Evolutionary conservation across 164 flowering plant genomes (phyloP).

Genomic region (Malania oleifera): DNA sequence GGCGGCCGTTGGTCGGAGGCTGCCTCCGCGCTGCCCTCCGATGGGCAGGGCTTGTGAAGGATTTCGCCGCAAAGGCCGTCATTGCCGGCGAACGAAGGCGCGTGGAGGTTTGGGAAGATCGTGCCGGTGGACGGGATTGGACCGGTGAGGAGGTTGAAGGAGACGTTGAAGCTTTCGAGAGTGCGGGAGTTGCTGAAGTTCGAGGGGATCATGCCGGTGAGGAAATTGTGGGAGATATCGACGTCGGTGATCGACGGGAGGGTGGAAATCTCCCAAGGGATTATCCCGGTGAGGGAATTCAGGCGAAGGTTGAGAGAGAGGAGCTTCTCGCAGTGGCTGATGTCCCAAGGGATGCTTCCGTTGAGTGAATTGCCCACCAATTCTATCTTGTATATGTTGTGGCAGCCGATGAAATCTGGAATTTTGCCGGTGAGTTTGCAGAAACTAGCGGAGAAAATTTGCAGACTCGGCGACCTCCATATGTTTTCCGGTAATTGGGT

Average conservation of each 20-base stretch:
- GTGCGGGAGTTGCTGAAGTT: constrained; percentile 61
- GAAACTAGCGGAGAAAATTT: constrained; percentile 60
- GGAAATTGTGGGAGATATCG: constrained; percentile 65
- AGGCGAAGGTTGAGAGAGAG: constrained; percentile 42
- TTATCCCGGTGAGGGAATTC: constrained; percentile 63
- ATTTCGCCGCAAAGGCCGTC: constrained; percentile 65
- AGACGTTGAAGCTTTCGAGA: constrained; percentile 74
- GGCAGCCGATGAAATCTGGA: constrained; percentile 72
- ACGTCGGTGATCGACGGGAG: constrained; percentile 70
- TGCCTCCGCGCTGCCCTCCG: constrained; percentile 7
- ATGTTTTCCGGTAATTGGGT: constrained; percentile 45
- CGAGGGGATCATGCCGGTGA: constrained; percentile 75
- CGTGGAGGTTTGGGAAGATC: constrained; percentile 57
- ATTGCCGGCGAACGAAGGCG: constrained; percentile 76
- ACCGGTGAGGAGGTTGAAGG: constrained; percentile 69
- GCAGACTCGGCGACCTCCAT: constrained; percentile 65
- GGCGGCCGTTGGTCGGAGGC: constrained; percentile 2
- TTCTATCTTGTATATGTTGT: constrained; percentile 62
- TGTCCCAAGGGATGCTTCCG: constrained; percentile 75
- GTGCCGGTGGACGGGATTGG: constrained; percentile 58
- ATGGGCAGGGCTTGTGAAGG: constrained; percentile 44
- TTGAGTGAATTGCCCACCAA: constrained; percentile 53
- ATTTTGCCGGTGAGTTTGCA: constrained; percentile 45
- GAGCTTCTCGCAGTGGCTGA: constrained; percentile 77
- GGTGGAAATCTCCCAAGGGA: constrained; percentile 78